Percentiles rank a stretch among this genome's conserved stretches.
These are phyloP conservation scores for Aspergillus avenaceus DNA, from an alignment of 495 filamentous ascomycete species.

Conservation along the genomic window DNA sequence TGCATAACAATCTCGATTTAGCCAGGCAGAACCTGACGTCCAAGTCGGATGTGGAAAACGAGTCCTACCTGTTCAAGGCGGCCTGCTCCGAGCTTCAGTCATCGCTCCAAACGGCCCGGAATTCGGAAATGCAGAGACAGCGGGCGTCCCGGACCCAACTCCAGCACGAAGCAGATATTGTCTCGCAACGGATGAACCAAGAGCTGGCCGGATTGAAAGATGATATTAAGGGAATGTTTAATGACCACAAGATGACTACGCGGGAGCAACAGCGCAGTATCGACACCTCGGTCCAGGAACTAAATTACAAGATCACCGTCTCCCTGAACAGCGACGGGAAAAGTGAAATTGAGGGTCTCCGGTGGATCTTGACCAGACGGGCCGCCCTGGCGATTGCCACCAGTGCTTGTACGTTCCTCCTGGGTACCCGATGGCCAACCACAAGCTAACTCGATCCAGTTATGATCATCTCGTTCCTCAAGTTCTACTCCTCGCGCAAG, in stretches of 20 bases:
- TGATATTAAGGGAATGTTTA: slow-evolving; percentile 90
- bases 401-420: slow-evolving; percentile 32
- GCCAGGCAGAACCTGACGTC: slow-evolving; percentile 72
- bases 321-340: slow-evolving; percentile 79
- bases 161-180: slow-evolving; percentile 90
- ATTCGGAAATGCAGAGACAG: slow-evolving; percentile 58
- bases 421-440: neutral
- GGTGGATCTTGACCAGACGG: slow-evolving; percentile 86
- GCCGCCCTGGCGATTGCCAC: slow-evolving; percentile 73
- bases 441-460: slow-evolving; percentile 29
- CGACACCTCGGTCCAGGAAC: slow-evolving; percentile 81
- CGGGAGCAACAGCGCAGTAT: slow-evolving; percentile 77
- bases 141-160: slow-evolving; percentile 77
- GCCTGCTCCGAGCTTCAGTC: slow-evolving; percentile 89
- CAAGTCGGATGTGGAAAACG: slow-evolving; percentile 79
- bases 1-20: slow-evolving; percentile 74
- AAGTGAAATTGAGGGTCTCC: slow-evolving; percentile 82
- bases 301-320: slow-evolving; percentile 92
- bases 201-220: slow-evolving; percentile 79
- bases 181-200: slow-evolving; percentile 76
- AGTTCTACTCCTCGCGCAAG: slow-evolving; percentile 38
- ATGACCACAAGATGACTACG: slow-evolving; percentile 90
- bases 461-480: slow-evolving; percentile 45
- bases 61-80: slow-evolving; percentile 89
- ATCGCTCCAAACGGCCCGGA: slow-evolving; percentile 57